Evolutionary conservation across 1,284 basidiomycete species (phyloP), one percentile per base, ranked within the genome.

Genomic region (Fomitopsis betulina): DNA sequence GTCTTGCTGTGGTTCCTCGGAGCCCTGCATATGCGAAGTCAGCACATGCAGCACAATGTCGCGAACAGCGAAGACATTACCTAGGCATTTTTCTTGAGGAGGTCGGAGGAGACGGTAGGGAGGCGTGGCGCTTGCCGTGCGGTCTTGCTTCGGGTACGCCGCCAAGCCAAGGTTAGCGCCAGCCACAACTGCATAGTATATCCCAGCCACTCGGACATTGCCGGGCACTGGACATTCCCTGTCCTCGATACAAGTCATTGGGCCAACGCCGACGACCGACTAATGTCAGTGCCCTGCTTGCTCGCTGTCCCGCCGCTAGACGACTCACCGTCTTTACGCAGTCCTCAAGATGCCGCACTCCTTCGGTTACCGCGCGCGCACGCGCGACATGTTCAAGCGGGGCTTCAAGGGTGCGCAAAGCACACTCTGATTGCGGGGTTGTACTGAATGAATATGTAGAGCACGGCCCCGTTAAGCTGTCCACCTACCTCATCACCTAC

Each of bases 301-400:
- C 61, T 57, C 63, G 60, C 62, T 58, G 63, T 55, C 53, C 56
- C 63, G 51, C 60, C 47, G 32, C 25, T 38, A 15, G 47, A 68
- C 65, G 64, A 65, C 62, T 53, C 60, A 40, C 49, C 59, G 60
- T 64, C 58, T 65, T 58, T 33, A 54, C 58, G 53, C 70, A 87
- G 80, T 64, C 78, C 72, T 82, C 86, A 89, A 87, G 75, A 98
- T 98, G 96, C 95, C 96, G 83, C 94, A 98, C 93, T 98, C 96
- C 62, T 98, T 91, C 85, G 96, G 96, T 94, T 94, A 96, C 85
- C 89, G 96, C 76, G 96, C 96, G 89, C 94, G 96, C 71, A 98
- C 96, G 86, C 95, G 96, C 87, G 83, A 98, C 83, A 97, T 99
- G 93, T 99, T 99, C 91, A 95, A 91, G 87, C 84, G 92, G 80